Evolutionary conservation across 2,329 filamentous ascomycete genomes (phyloP).

Genomic region (Sarocladium kiliense): DNA sequence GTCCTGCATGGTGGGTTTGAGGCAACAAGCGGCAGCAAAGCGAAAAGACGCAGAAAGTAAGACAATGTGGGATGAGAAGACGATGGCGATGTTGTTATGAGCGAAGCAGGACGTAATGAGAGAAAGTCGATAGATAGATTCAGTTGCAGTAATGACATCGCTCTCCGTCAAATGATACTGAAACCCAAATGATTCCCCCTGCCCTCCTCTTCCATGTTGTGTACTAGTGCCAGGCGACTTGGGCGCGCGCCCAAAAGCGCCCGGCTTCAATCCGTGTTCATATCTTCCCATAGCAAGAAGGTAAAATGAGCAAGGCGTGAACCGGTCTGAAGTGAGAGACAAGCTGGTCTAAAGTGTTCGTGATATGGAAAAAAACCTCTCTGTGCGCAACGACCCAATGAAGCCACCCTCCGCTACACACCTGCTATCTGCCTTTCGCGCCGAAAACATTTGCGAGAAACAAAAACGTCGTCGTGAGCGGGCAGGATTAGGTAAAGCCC

Average conservation of each 20-base stretch:
- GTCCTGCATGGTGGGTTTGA: neutral
- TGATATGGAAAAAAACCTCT: neutral
- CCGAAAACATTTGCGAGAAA: conserved; percentile 3
- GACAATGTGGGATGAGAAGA: neutral
- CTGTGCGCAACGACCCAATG: neutral
- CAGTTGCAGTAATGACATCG: neutral
- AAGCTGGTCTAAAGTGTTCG: conserved; percentile 1
- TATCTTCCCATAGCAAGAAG: neutral
- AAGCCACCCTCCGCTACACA: neutral
- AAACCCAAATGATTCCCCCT: neutral
- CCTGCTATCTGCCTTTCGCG: neutral
- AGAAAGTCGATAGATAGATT: neutral
- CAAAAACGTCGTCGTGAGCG: conserved; percentile 6
- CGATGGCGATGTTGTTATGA: neutral
- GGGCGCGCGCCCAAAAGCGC: neutral
- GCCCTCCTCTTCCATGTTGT: neutral
- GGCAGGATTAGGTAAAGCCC: neutral
- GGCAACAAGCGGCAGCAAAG: neutral
- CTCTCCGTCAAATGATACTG: neutral
- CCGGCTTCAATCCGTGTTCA: neutral
- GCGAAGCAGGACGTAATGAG: neutral
- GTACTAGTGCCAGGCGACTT: neutral
- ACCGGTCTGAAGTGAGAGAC: neutral
- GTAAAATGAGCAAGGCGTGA: neutral
- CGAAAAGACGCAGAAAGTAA: neutral